Evolutionary conservation across 805 yeast genomes (phyloP), one percentile per base, ranked within the genome.

Genomic region (Yarrowia osloensis): DNA sequence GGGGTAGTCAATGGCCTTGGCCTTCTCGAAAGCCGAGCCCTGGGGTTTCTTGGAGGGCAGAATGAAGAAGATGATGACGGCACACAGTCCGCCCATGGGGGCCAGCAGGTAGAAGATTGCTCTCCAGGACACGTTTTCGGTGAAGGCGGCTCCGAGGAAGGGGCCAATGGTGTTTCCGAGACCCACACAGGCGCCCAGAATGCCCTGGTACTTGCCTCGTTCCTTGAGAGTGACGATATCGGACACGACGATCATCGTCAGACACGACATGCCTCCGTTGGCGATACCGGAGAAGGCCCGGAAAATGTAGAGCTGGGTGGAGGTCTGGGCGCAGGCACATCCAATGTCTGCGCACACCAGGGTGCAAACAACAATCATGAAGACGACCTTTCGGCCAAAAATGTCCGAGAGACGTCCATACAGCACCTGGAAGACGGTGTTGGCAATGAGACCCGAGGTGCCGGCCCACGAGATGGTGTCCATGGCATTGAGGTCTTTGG

Each of bases 391-490:
- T 54, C 88, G 73, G 11, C 85, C 85, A 72, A 84, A 83, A 9
- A 85, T 83, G 72, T 85, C 88, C 1, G 86, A 80, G 28, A 84
- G 72, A 35, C 88, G 75, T 1, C 88, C 88, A 59, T 82, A 79
- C 12, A 84, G 72, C 4, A 84, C 83, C 70, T 85, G 87, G 69
- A 84, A 83, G 6, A 80, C 79, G 55, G 85, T 79, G 62, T 81
- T 81, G 6, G 87, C 85, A 62, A 85, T 80, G 31, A 84, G 74
- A 17, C 81, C 74, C 2, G 87, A 81, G 0, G 88, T 82, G 15
- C 87, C 87, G 0, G 86, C 86, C 88, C 89, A 85, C 55, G 84
- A 80, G 50, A 85, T 83, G 0, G 86, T 80, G 21, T 75, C 76
- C 47, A 78, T 77, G 1, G 86, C 84, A 57, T 82, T 67, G 54